These are phyloP conservation scores for Astrothelium subdiscretum DNA, from an alignment of 495 filamentous ascomycete species.

Conservation along the genomic window DNA sequence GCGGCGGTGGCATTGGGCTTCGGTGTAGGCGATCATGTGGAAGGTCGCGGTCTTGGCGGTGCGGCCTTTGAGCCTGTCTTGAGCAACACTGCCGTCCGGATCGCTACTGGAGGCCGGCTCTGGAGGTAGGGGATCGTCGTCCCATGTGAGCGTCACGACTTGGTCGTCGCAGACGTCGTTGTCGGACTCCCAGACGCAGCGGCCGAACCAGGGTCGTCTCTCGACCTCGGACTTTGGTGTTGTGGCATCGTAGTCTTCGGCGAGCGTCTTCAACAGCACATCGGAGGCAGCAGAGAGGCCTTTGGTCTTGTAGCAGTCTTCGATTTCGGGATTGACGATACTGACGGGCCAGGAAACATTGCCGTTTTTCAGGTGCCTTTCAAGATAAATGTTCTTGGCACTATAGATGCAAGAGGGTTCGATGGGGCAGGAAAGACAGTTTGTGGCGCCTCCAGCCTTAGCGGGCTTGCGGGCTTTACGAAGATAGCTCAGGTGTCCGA, in stretches of 20 bases:
- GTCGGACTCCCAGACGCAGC: slow-evolving; percentile 86
- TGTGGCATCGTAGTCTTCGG: slow-evolving; percentile 53
- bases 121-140: slow-evolving; percentile 42
- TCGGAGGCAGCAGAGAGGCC: slow-evolving; percentile 32
- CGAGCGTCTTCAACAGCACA: slow-evolving; percentile 41
- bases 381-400: slow-evolving; percentile 65
- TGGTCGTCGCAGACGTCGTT: slow-evolving; percentile 92
- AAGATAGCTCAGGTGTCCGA: slow-evolving; percentile 66
- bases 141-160: slow-evolving; percentile 75
- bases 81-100: neutral
- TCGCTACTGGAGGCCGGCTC: neutral
- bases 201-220: slow-evolving; percentile 68
- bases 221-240: slow-evolving; percentile 43
- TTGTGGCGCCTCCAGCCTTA: slow-evolving; percentile 64
- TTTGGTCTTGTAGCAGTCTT: slow-evolving; percentile 42
- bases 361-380: slow-evolving; percentile 44
- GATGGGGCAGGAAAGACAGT: slow-evolving; percentile 70
- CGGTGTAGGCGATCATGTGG: slow-evolving; percentile 88
- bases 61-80: slow-evolving; percentile 27
- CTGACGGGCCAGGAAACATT: slow-evolving; percentile 66
- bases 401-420: slow-evolving; percentile 70
- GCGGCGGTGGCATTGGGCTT: slow-evolving; percentile 72
- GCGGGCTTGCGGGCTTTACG: slow-evolving; percentile 58
- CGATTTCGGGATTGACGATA: slow-evolving; percentile 84
- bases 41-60: slow-evolving; percentile 76